Evolutionary conservation across 2,329 filamentous ascomycete genomes (phyloP), one percentile per base, ranked within the genome.

Genomic region (Fusarium sp.): DNA sequence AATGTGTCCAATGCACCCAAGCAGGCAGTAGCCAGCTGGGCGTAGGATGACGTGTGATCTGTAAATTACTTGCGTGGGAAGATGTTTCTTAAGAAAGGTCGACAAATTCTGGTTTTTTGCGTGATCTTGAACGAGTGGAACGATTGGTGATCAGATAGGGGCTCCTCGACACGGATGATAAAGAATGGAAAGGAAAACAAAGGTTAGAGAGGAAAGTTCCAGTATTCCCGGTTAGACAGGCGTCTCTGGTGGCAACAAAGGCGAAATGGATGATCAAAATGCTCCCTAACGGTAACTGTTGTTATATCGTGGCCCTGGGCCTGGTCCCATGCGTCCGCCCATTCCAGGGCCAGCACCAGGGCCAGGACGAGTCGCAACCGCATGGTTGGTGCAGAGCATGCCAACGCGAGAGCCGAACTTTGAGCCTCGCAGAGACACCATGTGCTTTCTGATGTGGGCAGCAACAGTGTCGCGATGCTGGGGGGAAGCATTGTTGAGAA

Each of bases 401-500:
- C 96, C 96, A 66, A 99, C 96, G 59, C 96, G 93, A 62, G 96
- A 99, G 64, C 96, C 96, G 78, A 98, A 99, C 80, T 99, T 99
- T 76, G 96, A 98, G 58, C 96, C 96, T 64, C 96, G 92, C 48
- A 99, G 91, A 57, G 96, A 99, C 10, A 99, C 96, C 96, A 99
- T 99, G 80, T 99, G 96, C 87, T 98, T 98, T 73, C 93, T 92
- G 74, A 99, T 97, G 77, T 99, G 96, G 57, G 90, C 90, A 47
- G 94, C 94, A 69, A 99, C 96, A 69, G 97, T 84, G 77, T 99
- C 96, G 60, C 94, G 92, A 78, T 98, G 96, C 78, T 96, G 93
- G 55, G 91, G 84, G 59, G 90, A 89, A 64, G 93, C 91, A 77
- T 97, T 92, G 73, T 93, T 94, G 75, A 99, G 85, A 75, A 99